These are phyloP conservation scores for Eucalyptus regnans DNA, from an alignment of 345 rosid species.

Conservation along the genomic window DNA sequence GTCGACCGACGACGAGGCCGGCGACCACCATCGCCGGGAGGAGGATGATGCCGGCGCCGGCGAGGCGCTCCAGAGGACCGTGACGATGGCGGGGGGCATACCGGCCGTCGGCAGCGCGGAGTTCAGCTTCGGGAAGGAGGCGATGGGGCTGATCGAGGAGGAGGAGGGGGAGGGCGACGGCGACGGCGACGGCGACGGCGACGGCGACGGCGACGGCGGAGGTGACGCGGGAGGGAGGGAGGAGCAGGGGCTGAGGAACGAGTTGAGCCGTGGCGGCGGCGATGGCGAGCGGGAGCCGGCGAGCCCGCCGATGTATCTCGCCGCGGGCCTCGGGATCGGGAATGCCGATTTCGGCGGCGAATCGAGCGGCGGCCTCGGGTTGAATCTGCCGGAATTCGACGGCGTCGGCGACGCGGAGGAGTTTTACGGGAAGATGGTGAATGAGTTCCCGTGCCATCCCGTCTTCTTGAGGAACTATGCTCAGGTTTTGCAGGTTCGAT, in stretches of 20 bases:
- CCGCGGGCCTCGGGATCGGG: slow-evolving; percentile 56
- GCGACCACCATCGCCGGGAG: background rate
- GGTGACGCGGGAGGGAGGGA: background rate
- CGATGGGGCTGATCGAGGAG: slow-evolving; percentile 27
- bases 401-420: slow-evolving; percentile 29
- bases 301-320: slow-evolving; percentile 64
- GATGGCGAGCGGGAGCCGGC: slow-evolving; percentile 12
- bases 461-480: slow-evolving; percentile 62
- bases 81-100: slow-evolving; percentile 29
- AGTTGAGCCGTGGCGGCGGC: slow-evolving; percentile 9
- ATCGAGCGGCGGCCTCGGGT: slow-evolving; percentile 6
- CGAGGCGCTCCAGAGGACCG: slow-evolving; percentile 19
- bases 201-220: background rate
- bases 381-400: slow-evolving; percentile 21
- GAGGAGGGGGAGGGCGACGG: slow-evolving; percentile 8
- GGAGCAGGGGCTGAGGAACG: background rate
- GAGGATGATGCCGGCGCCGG: background rate
- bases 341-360: slow-evolving; percentile 8
- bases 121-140: slow-evolving; percentile 33
- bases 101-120: slow-evolving; percentile 14
- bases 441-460: slow-evolving; percentile 68
- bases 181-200: background rate
- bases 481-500: slow-evolving; percentile 51
- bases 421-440: slow-evolving; percentile 43
- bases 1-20: slow-evolving; percentile 5